Conservation (phyloP, 2,329 filamentous ascomycete genomes). For the Catunica adiposa region DNA sequence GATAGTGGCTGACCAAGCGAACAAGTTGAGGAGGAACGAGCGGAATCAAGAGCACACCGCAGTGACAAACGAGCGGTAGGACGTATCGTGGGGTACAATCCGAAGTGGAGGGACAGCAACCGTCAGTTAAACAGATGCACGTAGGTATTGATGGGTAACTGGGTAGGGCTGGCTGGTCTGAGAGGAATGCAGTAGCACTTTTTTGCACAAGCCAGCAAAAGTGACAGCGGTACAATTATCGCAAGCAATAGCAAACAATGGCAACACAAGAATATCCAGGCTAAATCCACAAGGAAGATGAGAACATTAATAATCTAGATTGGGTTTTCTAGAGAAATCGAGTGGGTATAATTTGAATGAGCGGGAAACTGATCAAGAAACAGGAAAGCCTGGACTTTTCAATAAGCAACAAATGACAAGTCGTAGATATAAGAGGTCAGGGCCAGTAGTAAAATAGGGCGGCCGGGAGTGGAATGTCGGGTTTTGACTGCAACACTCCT, state of each 20-base stretch:
- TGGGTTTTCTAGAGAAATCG: background rate
- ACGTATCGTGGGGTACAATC: background rate
- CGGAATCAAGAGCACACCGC: background rate
- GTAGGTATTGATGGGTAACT: no score
- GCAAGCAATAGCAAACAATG: background rate
- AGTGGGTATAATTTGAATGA: background rate
- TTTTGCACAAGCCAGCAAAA: constrained; percentile 1
- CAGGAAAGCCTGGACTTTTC: background rate
- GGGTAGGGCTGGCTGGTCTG: background rate
- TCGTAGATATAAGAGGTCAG: background rate
- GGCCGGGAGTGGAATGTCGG: background rate
- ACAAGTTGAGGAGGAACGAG: background rate
- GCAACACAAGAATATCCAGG: background rate
- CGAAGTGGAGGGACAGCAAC: background rate
- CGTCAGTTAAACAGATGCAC: background rate
- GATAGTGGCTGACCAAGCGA: background rate
- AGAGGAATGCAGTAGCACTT: background rate
- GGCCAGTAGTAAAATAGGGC: background rate
- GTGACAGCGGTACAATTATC: background rate
- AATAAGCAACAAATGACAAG: background rate
- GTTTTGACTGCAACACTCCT: background rate
- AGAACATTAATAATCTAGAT: background rate
- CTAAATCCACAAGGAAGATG: background rate
- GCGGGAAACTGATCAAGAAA: background rate
- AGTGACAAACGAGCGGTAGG: background rate